These are phyloP conservation scores for Farysia itapuensis DNA, from an alignment of 1,284 basidiomycete genomes.

Conservation along the genomic window DNA sequence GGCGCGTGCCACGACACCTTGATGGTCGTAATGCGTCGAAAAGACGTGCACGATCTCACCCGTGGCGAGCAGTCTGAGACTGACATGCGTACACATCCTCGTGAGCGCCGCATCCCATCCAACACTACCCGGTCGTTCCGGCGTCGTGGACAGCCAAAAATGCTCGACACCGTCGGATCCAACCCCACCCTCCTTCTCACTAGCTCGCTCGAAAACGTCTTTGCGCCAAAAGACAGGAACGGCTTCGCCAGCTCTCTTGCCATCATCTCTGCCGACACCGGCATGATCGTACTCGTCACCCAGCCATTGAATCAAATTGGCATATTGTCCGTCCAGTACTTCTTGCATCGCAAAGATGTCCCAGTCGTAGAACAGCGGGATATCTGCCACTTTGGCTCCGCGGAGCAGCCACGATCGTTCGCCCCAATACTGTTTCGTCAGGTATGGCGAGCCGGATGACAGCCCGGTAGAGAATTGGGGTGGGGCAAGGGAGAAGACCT, in stretches of 20 bases:
- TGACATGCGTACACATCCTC: slow-evolving; percentile 47
- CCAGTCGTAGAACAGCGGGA: slow-evolving; percentile 32
- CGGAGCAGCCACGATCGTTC: slow-evolving; percentile 32
- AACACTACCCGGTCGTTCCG: slow-evolving; percentile 19
- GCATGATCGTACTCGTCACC: slow-evolving; percentile 32
- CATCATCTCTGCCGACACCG: slow-evolving; percentile 39
- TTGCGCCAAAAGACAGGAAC: slow-evolving; percentile 40
- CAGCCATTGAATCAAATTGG: slow-evolving; percentile 9
- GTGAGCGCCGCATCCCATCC: slow-evolving; percentile 48
- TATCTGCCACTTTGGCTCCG: slow-evolving; percentile 28
- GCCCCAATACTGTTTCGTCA: slow-evolving; percentile 22
- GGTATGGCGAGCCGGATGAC: slow-evolving; percentile 5
- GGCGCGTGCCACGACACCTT: slow-evolving; percentile 29
- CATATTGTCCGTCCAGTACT: slow-evolving; percentile 34
- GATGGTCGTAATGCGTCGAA: slow-evolving; percentile 46
- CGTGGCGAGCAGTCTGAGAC: slow-evolving; percentile 13
- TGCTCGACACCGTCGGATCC: slow-evolving; percentile 38
- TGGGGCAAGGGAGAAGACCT: too few relatives aligned
- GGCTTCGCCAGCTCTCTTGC: slow-evolving; percentile 27
- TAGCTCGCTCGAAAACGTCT: slow-evolving; percentile 22
- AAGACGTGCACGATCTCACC: slow-evolving; percentile 41
- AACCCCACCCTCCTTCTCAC: slow-evolving; percentile 19
- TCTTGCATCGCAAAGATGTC: slow-evolving; percentile 45
- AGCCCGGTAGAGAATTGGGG: too few relatives aligned
- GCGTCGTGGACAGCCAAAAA: slow-evolving; percentile 42